These are phyloP conservation scores for Cercospora janseana DNA, from an alignment of 2,329 filamentous ascomycete species.

Conservation along the genomic window DNA sequence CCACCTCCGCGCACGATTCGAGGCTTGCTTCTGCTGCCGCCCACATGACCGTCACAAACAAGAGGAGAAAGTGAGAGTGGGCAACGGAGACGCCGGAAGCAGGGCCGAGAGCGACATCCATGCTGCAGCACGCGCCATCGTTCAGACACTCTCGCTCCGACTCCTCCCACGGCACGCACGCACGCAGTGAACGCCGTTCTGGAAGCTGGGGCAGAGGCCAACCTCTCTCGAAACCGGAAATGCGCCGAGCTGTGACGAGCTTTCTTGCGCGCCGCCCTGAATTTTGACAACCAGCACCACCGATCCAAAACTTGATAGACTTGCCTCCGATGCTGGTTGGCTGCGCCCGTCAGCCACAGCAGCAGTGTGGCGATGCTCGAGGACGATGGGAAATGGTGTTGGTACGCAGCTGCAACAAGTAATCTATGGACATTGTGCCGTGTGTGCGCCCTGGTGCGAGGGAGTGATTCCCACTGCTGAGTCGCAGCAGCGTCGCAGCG, in stretches of 20 bases:
- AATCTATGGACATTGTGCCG: too few species aligned
- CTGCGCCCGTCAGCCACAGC: not conserved
- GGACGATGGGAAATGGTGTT: not conserved
- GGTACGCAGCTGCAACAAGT: too few species aligned
- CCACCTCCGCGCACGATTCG: too few species aligned
- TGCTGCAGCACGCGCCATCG: not conserved
- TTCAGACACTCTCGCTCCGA: not conserved
- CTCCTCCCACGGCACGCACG: not conserved
- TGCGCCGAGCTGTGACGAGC: not conserved
- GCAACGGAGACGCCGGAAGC: not conserved
- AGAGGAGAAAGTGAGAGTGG: not conserved
- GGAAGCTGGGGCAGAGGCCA: too few species aligned
- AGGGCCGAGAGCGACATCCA: not conserved
- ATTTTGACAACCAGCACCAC: not conserved
- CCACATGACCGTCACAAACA: not conserved
- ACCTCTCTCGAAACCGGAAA: too few species aligned
- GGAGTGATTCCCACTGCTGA: not conserved
- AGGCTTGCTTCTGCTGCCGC: too few species aligned
- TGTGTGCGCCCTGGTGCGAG: too few species aligned
- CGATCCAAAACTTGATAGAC: not conserved
- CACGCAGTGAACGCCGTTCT: too few species aligned
- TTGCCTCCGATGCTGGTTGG: not conserved
- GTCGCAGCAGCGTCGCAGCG: not conserved
- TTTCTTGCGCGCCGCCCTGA: not conserved
- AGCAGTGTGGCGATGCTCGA: slow-evolving; percentile 3